A percentile compares a stretch with the other conserved stretches of the same genome.
Conservation (phyloP, 2,329 filamentous ascomycete genomes). For the Lasiodiplodia citricola region DNA sequence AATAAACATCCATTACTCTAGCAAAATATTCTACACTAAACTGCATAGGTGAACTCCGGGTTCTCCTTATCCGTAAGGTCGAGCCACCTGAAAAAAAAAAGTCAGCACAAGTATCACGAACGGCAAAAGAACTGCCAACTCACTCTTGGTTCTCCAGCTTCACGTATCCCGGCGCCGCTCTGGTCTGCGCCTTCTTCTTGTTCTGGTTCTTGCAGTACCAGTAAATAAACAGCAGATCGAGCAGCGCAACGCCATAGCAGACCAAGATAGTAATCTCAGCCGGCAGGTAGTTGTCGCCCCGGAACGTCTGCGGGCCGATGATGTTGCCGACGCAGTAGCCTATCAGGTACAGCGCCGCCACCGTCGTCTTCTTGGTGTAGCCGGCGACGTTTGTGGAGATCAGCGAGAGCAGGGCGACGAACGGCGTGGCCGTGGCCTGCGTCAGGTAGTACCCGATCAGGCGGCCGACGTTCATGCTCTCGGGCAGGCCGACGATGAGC, state of each 20-base stretch:
- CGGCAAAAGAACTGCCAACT: conserved; percentile 15
- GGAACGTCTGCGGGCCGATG: conserved; percentile 51
- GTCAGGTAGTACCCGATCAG: conserved; percentile 71
- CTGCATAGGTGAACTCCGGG: conserved; percentile 64
- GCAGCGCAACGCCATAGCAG: conserved; percentile 60
- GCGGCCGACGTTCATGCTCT: conserved; percentile 62
- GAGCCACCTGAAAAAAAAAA: conserved; percentile 48
- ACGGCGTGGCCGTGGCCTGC: conserved; percentile 63
- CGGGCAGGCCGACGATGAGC: conserved; percentile 67
- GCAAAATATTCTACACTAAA: conserved; percentile 42
- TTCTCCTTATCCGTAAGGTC: conserved; percentile 72
- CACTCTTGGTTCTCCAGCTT: conserved; percentile 71
- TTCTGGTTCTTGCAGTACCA: conserved; percentile 67
- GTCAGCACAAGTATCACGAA: background rate
- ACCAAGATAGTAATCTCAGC: conserved; percentile 69
- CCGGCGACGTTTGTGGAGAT: conserved; percentile 67
- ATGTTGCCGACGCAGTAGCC: conserved; percentile 56
- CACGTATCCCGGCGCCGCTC: conserved; percentile 61
- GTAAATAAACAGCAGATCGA: conserved; percentile 66
- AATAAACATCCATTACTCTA: background rate
- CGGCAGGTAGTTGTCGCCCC: conserved; percentile 62
- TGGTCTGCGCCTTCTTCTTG: conserved; percentile 59
- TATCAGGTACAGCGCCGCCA: conserved; percentile 56
- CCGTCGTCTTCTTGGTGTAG: conserved; percentile 65
- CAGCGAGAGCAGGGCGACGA: conserved; percentile 67